Percentiles rank a stretch among this genome's conserved stretches.
phyloP scores from a whole-genome alignment of 495 filamentous ascomycete genomes.

The Lophiotrema nucula region DNA sequence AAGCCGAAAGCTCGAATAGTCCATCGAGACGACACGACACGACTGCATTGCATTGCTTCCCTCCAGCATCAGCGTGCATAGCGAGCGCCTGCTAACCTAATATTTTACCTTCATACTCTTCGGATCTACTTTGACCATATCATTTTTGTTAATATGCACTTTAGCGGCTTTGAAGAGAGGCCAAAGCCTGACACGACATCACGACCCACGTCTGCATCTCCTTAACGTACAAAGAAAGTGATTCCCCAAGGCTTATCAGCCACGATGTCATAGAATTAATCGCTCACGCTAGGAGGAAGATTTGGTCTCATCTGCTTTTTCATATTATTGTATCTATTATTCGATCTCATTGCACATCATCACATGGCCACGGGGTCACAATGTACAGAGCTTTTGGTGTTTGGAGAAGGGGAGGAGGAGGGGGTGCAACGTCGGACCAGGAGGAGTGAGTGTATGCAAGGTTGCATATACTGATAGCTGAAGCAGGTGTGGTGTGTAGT shows the following conservation, averaged over 20 bases:
- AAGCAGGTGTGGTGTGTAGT: no score
- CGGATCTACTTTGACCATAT: background rate
- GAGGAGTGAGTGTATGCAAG: no score
- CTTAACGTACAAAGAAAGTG: slow-evolving; percentile 14
- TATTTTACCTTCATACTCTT: background rate
- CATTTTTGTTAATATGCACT: slow-evolving; percentile 1
- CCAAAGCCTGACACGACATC: background rate
- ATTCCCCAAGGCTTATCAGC: slow-evolving; percentile 27
- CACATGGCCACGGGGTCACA: no score
- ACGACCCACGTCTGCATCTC: slow-evolving; percentile 16
- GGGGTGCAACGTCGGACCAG: no score
- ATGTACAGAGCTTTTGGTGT: no score
- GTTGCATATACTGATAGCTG: no score
- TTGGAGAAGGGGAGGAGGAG: no score
- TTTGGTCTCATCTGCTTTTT: slow-evolving; percentile 3
- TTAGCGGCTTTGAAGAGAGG: background rate
- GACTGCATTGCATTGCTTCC: slow-evolving; percentile 1
- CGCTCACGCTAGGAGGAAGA: slow-evolving; percentile 26
- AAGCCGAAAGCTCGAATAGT: slow-evolving; percentile 26
- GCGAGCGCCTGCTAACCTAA: background rate
- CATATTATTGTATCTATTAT: background rate
- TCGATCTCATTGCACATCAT: no score
- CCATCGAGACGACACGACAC: no score
- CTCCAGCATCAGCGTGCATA: slow-evolving; percentile 7
- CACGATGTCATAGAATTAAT: slow-evolving; percentile 28